These are phyloP conservation scores for Brassica incana DNA, from an alignment of 345 rosid genomes.

Conservation along the genomic window DNA sequence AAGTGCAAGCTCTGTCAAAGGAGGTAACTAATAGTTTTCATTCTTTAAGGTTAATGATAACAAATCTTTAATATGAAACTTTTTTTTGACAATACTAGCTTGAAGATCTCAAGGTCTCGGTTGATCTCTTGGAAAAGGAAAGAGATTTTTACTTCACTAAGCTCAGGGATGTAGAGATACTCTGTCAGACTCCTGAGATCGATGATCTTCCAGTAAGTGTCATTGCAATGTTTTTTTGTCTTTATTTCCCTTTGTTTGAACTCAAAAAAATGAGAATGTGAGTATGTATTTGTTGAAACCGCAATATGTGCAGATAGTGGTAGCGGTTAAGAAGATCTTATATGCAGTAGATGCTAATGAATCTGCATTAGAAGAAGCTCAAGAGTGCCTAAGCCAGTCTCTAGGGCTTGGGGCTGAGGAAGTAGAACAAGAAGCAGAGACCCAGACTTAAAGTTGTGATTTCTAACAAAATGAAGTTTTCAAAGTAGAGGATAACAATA, in stretches of 20 bases:
- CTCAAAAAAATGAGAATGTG: not conserved
- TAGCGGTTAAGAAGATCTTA: slow-evolving; percentile 80
- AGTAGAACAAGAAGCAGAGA: slow-evolving; percentile 31
- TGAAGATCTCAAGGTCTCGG: slow-evolving; percentile 68
- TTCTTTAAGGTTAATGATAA: not conserved
- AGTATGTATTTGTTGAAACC: slow-evolving; percentile 16
- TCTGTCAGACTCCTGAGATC: slow-evolving; percentile 72
- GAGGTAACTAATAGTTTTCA: slow-evolving; percentile 52
- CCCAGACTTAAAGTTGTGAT: slow-evolving; percentile 16
- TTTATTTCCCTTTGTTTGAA: not conserved
- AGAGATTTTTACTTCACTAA: slow-evolving; percentile 91
- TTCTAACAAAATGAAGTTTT: not conserved
- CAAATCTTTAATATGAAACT: not conserved
- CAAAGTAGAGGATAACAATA: slow-evolving; percentile 15
- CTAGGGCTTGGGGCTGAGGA: slow-evolving; percentile 42
- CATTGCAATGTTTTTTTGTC: not conserved
- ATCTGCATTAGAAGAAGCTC: slow-evolving; percentile 83
- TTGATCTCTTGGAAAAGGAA: slow-evolving; percentile 81
- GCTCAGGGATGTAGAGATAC: slow-evolving; percentile 78
- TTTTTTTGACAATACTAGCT: slow-evolving; percentile 45
- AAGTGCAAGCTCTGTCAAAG: slow-evolving; percentile 67
- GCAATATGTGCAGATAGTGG: slow-evolving; percentile 56
- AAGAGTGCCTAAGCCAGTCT: slow-evolving; percentile 53
- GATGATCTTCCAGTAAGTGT: slow-evolving; percentile 64
- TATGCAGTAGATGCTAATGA: slow-evolving; percentile 81